phyloP scores from a whole-genome alignment of 352 stramenopile genomes.

The Pythium dissimile region DNA sequence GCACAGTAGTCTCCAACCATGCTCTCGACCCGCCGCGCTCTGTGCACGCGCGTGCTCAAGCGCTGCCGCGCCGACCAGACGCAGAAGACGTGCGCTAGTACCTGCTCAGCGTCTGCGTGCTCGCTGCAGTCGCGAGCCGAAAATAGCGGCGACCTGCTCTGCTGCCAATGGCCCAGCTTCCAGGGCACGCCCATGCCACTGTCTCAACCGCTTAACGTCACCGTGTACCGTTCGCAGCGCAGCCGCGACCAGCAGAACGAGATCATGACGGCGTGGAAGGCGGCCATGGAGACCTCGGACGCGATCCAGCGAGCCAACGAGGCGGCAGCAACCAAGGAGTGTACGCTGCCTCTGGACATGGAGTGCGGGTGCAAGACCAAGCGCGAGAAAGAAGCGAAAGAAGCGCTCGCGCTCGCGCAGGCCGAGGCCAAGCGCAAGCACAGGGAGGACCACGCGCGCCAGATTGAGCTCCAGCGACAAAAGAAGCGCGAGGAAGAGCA shows the following conservation, averaged over 20 bases:
- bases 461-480: conserved; percentile 41
- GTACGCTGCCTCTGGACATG: conserved; percentile 25
- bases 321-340: conserved; percentile 10
- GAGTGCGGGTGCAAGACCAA: conserved; percentile 28
- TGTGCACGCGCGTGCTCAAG: conserved; percentile 17
- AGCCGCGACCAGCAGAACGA: conserved; percentile 17
- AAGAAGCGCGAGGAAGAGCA: neutral
- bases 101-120: conserved; percentile 10
- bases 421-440: conserved; percentile 11
- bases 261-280: conserved; percentile 20
- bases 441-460: conserved; percentile 27
- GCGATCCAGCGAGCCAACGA: conserved; percentile 7
- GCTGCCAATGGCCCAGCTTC: conserved; percentile 23
- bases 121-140: neutral
- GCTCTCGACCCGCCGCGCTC: conserved; percentile 11
- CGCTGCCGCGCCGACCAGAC: conserved; percentile 11
- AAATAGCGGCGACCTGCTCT: conserved; percentile 13
- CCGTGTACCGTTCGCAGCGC: conserved; percentile 17
- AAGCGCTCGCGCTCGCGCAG: conserved; percentile 14
- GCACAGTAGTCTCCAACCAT: neutral
- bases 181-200: neutral
- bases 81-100: conserved; percentile 12
- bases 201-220: conserved; percentile 5
- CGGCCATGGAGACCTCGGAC: conserved; percentile 15
- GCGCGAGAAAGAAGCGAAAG: conserved; percentile 21